Evolutionary conservation across 768 basidiomycete genomes (phyloP), one percentile per base, ranked within the genome.

Genomic region (Termitomyces titanicus): DNA sequence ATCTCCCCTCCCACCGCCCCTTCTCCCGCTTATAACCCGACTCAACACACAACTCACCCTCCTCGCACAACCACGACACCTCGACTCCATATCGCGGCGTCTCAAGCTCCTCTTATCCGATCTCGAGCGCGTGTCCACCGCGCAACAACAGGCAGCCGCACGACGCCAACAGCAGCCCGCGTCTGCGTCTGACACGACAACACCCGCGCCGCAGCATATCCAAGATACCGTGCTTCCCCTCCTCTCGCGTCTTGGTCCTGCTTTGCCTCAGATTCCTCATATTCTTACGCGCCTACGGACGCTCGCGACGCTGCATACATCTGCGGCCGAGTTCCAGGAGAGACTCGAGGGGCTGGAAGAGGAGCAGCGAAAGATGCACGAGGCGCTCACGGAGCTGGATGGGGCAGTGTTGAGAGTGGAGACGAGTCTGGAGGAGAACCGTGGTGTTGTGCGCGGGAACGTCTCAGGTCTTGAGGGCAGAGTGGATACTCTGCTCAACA

Each of bases 21-120:
- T 98, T n/a, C 74, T 97, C 3, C 87, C 92, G 0, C 81, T 91
- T 47, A 79, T 98, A 51, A 81, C 82, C 17, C 84, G 90, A 42
- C 82, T 98, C 42, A 93, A 92, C 64, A 83, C 84, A 20, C 94
- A 97, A 67, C 75, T 98, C 22, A 83, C 86, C 7, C 77, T 98
- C 15, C 84, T 99, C 44, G 92, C 96, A 0, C 94, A 98, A 73
- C 96, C 97, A 0, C 85, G 95, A 15, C 94, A 98, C 66, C 86
- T 98, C 47, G 97, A 99, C 70, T 90, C 93, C 11, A 89, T 98
- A 58, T 95, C 95, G 2, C 84, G 96, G 5, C 86, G 96, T 5
- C 81, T 98, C 57, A 99, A 98, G 65, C 75, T 98, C 8, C 81
- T 98, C 17, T 79, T 96, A 13, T 88, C 94, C 1, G 97, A 99